These are phyloP conservation scores for Botryotinia narcissicola DNA, from an alignment of 2,329 filamentous ascomycete genomes.

Conservation along the genomic window DNA sequence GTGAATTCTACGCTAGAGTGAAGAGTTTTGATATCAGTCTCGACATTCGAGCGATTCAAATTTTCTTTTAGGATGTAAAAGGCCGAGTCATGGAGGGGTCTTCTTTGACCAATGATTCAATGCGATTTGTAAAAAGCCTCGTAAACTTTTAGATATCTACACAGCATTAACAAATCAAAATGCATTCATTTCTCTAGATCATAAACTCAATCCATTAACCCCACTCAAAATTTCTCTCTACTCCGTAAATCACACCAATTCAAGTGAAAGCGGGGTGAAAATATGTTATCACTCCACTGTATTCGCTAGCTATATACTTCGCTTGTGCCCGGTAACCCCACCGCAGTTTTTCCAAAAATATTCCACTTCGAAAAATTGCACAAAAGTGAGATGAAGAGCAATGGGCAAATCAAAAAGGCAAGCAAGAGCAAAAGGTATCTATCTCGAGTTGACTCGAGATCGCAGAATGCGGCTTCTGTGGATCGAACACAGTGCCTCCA, in stretches of 20 bases:
- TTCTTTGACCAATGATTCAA: background rate
- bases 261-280: background rate
- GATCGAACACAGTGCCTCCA: slow-evolving; percentile 21
- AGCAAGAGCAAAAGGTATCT: background rate
- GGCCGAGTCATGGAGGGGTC: background rate
- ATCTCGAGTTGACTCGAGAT: slow-evolving; percentile 5
- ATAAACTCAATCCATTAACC: background rate
- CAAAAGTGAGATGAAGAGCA: background rate
- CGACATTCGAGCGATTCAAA: background rate
- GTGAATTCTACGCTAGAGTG: too few species aligned
- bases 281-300: background rate
- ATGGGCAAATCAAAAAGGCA: too few species aligned
- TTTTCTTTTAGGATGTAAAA: background rate
- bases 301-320: background rate
- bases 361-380: background rate
- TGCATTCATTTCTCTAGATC: too few species aligned
- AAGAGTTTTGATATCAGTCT: background rate
- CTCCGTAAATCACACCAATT: background rate
- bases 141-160: background rate
- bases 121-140: background rate
- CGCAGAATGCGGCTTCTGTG: slow-evolving; percentile 21
- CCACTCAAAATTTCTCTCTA: background rate
- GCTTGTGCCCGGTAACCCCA: background rate
- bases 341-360: background rate
- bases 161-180: background rate